Conservation (phyloP, 164 flowering plant species). For the Aristolochia californica region DNA sequence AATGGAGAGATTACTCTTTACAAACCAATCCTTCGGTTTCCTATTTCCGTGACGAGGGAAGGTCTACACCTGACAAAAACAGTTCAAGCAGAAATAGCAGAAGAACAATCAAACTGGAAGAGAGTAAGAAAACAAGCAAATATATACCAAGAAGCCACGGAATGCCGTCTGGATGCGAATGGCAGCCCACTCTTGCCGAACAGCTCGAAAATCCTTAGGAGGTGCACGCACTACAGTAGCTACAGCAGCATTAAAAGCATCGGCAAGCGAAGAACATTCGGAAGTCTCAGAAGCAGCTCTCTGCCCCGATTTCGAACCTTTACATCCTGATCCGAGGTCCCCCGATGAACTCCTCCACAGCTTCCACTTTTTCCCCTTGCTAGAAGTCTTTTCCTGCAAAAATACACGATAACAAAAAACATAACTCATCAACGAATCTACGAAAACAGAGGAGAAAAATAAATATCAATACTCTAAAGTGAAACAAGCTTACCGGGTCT, state of each 20-base stretch:
- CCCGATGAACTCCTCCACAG: constrained; percentile 58
- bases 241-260: constrained; percentile 48
- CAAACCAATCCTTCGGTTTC: too few relatives aligned
- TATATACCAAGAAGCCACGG: constrained; percentile 69
- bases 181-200: constrained; percentile 91
- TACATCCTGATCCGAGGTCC: constrained; percentile 17
- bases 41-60: too few relatives aligned
- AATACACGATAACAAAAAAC: background rate
- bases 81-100: too few relatives aligned
- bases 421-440: constrained; percentile 1
- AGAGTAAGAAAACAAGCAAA: too few relatives aligned
- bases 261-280: constrained; percentile 28
- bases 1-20: too few relatives aligned
- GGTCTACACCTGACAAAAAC: too few relatives aligned
- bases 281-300: constrained; percentile 35
- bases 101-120: too few relatives aligned
- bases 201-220: constrained; percentile 57
- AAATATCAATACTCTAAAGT: background rate
- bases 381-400: constrained; percentile 27
- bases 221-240: constrained; percentile 69
- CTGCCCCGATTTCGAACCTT: constrained; percentile 21
- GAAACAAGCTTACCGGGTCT: constrained; percentile 33
- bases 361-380: constrained; percentile 47
- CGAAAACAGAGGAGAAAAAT: background rate
- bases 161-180: constrained; percentile 85